These are phyloP conservation scores for Pleurotus tuoliensis DNA, from an alignment of 768 basidiomycete genomes.

Conservation along the genomic window DNA sequence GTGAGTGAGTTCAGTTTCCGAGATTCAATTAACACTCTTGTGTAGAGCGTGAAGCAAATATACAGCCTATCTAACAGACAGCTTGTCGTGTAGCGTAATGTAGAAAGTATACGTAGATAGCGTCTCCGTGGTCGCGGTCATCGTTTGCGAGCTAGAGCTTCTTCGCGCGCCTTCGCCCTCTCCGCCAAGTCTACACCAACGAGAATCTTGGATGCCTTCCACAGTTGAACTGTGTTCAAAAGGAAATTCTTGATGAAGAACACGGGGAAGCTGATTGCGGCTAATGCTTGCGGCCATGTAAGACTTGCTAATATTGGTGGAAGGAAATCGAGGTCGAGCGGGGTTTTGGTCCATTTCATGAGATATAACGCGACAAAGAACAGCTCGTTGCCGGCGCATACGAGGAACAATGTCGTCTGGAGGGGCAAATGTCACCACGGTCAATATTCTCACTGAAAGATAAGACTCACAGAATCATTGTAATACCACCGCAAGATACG, in stretches of 20 bases:
- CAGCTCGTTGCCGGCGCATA: slow-evolving; percentile 93
- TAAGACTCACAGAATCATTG: slow-evolving; percentile 74
- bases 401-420: slow-evolving; percentile 82
- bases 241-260: slow-evolving; percentile 76
- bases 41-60: not conserved
- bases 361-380: slow-evolving; percentile 96
- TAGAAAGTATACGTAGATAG: not conserved
- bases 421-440: slow-evolving; percentile 1
- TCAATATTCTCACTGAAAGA: not conserved
- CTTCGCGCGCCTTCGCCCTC: slow-evolving; percentile 60
- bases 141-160: slow-evolving; percentile 13
- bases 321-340: slow-evolving; percentile 47
- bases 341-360: slow-evolving; percentile 76
- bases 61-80: not conserved
- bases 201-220: slow-evolving; percentile 95
- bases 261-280: slow-evolving; percentile 57
- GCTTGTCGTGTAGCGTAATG: not conserved
- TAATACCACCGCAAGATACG: slow-evolving; percentile 91
- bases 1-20: too few species aligned
- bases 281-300: slow-evolving; percentile 79
- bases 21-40: too few species aligned
- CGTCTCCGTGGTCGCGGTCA: not conserved
- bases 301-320: slow-evolving; percentile 28
- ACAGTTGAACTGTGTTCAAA: slow-evolving; percentile 94
- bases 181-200: slow-evolving; percentile 93